These are phyloP conservation scores for Zygotorulaspora mrakii DNA, from an alignment of 1,139 yeast species.

Conservation along the genomic window DNA sequence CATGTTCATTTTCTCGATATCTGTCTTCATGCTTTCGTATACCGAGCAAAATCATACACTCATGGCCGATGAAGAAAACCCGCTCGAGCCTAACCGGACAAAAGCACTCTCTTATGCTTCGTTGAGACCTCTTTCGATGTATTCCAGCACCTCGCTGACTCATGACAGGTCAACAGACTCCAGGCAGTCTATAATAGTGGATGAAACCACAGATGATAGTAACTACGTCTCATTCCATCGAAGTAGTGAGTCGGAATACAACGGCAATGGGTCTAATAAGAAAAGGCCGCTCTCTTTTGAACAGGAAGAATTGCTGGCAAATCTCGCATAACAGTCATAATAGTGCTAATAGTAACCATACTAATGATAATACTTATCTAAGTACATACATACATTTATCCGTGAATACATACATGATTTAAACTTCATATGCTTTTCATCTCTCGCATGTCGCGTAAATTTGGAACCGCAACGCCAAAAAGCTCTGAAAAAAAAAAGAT, in stretches of 20 bases:
- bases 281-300: conserved; percentile 46
- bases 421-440: no score
- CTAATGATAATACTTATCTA: no score
- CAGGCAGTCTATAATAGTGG: conserved; percentile 5
- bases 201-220: conserved; percentile 25
- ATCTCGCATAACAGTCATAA: no score
- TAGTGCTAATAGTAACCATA: no score
- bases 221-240: conserved; percentile 40
- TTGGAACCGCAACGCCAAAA: no score
- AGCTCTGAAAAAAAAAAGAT: no score
- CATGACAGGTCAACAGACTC: conserved; percentile 3
- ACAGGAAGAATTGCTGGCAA: conserved; percentile 47
- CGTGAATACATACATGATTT: no score
- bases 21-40: conserved; percentile 15
- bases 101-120: conserved; percentile 12
- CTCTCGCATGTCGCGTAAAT: no score
- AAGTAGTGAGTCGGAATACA: conserved; percentile 6
- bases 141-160: conserved; percentile 14
- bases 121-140: conserved; percentile 11
- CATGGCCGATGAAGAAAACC: background rate
- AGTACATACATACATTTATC: no score
- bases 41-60: conserved; percentile 12
- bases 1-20: conserved; percentile 3
- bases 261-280: conserved; percentile 7
- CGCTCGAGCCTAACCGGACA: conserved; percentile 7